Evolutionary conservation across 495 filamentous ascomycete species (phyloP).

Genomic region (Geopyxis carbonaria): DNA sequence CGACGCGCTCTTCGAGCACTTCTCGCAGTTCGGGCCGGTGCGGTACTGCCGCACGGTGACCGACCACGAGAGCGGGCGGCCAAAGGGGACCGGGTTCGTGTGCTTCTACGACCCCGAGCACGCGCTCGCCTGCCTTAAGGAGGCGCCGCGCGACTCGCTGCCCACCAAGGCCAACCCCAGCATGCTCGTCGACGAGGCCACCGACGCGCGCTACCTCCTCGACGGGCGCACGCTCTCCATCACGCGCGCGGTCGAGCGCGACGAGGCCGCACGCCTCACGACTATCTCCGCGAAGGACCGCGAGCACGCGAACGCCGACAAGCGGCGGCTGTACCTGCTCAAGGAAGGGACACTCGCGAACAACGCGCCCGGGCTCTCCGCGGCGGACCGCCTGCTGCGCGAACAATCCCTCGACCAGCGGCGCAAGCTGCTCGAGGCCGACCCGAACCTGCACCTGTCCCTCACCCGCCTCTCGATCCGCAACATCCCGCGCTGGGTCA

Average conservation of each 20-base stretch:
- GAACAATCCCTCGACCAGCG: conserved; percentile 78
- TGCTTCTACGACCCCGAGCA: conserved; percentile 71
- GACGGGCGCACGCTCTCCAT: conserved; percentile 77
- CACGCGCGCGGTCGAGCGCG: conserved; percentile 63
- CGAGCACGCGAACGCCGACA: conserved; percentile 63
- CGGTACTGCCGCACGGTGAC: conserved; percentile 80
- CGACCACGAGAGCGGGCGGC: conserved; percentile 64
- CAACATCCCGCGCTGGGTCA: conserved; percentile 72
- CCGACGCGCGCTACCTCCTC: conserved; percentile 65
- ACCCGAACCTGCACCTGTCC: conserved; percentile 75
- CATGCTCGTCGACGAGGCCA: conserved; percentile 61
- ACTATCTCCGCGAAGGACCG: conserved; percentile 46
- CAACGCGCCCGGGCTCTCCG: conserved; percentile 54
- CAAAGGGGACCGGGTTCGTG: conserved; percentile 85
- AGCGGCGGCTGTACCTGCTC: conserved; percentile 78
- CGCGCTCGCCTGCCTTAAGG: conserved; percentile 50
- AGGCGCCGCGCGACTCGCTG: conserved; percentile 42
- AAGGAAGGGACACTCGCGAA: conserved; percentile 64
- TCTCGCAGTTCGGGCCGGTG: conserved; percentile 62
- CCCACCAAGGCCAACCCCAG: conserved; percentile 44
- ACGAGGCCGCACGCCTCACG: conserved; percentile 56
- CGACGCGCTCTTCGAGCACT: conserved; percentile 62
- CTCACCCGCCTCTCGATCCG: conserved; percentile 86
- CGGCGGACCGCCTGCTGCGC: conserved; percentile 69
- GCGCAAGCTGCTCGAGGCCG: conserved; percentile 72